phyloP scores from a whole-genome alignment of 352 stramenopile species.

The Phytophthora sojae region DNA sequence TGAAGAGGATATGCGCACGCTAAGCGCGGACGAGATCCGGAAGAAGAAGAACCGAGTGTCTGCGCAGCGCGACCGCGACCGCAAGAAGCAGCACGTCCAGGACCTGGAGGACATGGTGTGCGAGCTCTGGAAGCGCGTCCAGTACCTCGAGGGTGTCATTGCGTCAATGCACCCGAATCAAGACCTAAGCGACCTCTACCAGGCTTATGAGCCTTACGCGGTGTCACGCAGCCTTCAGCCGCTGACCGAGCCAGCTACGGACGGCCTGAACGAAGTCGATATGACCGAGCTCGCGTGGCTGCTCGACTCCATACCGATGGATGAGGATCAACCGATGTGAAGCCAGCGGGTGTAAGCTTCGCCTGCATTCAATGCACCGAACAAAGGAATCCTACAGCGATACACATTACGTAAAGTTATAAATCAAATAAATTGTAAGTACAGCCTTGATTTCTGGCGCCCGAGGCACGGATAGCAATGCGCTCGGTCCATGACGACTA shows the following conservation, averaged over 20 bases:
- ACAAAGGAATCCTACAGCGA: not conserved
- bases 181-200: slow-evolving; percentile 47
- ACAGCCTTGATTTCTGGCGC: not conserved
- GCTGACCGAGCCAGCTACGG: slow-evolving; percentile 16
- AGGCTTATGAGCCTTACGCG: slow-evolving; percentile 43
- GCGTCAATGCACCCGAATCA: slow-evolving; percentile 46
- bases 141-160: slow-evolving; percentile 65
- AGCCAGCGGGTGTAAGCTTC: not conserved
- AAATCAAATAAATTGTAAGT: slow-evolving; percentile 10
- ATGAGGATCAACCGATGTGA: slow-evolving; percentile 33
- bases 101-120: slow-evolving; percentile 67
- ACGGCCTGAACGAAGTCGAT: slow-evolving; percentile 29
- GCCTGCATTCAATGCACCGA: not conserved
- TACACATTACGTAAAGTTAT: slow-evolving; percentile 4
- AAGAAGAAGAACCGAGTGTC: slow-evolving; percentile 79
- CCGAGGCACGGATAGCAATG: not conserved
- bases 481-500: not conserved
- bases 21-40: slow-evolving; percentile 60
- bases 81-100: slow-evolving; percentile 63
- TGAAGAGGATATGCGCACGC: slow-evolving; percentile 46
- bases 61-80: slow-evolving; percentile 60
- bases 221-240: slow-evolving; percentile 24
- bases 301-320: slow-evolving; percentile 39
- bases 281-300: slow-evolving; percentile 44
- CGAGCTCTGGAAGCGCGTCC: slow-evolving; percentile 63